phyloP scores from a whole-genome alignment of 176 grass and related monocot species.

The Oryza nivara region DNA sequence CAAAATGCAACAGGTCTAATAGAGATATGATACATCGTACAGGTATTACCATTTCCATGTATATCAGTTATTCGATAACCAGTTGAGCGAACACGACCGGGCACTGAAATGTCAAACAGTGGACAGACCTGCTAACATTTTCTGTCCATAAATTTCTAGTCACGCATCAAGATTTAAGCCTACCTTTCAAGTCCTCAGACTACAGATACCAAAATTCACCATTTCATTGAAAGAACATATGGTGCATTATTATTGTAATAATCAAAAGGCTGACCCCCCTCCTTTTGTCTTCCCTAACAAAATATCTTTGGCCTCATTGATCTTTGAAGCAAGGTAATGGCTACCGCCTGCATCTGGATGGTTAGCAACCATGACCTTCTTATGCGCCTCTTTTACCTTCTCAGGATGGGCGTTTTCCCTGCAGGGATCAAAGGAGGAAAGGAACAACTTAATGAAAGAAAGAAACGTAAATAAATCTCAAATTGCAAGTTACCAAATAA shows the following conservation, averaged over 20 bases:
- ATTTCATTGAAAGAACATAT: neutral
- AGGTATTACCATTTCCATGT: neutral
- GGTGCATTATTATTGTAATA: neutral
- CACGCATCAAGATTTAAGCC: slow-evolving; percentile 7
- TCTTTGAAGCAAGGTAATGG: slow-evolving; percentile 91
- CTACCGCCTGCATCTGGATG: slow-evolving; percentile 87
- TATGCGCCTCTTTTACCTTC: slow-evolving; percentile 87
- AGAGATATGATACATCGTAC: neutral
- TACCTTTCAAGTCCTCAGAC: slow-evolving; percentile 31
- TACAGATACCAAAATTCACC: neutral
- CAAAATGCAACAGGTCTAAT: neutral
- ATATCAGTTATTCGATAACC: neutral
- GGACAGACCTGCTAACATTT: neutral
- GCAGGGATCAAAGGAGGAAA: slow-evolving; percentile 14
- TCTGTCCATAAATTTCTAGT: slow-evolving; percentile 21
- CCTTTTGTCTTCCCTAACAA: slow-evolving; percentile 76
- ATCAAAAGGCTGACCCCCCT: slow-evolving; percentile 74
- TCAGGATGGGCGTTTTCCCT: slow-evolving; percentile 71
- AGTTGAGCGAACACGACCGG: neutral
- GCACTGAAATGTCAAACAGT: slow-evolving; percentile 20
- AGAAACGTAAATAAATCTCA: neutral
- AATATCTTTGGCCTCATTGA: slow-evolving; percentile 84
- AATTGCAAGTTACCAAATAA: neutral
- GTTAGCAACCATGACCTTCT: slow-evolving; percentile 84
- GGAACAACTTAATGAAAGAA: neutral